Evolutionary conservation across 768 basidiomycete species (phyloP).

Genomic region (Rhizopogon salebrosus): DNA sequence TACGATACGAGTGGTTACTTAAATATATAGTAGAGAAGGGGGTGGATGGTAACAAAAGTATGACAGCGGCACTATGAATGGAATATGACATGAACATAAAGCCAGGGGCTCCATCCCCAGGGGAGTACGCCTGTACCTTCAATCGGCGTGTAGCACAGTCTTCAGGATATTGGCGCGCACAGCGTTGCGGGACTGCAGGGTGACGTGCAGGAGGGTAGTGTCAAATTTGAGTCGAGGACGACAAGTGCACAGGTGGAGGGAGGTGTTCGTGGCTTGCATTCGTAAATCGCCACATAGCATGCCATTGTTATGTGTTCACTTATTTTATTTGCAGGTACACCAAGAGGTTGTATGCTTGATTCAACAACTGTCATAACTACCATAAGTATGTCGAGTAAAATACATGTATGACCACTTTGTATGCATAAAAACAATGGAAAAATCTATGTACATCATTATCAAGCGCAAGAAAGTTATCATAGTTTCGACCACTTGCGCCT

Average conservation of each 20-base stretch:
- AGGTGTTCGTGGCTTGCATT: slow-evolving; percentile 92
- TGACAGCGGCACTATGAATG: no score
- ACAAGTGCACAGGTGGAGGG: slow-evolving; percentile 95
- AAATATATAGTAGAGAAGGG: no score
- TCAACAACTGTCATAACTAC: not conserved
- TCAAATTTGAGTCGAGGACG: slow-evolving; percentile 90
- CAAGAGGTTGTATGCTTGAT: slow-evolving; percentile 47
- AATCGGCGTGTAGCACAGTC: no score
- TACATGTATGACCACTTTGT: not conserved
- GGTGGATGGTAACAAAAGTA: no score
- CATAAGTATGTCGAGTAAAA: not conserved
- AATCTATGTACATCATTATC: not conserved
- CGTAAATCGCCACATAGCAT: slow-evolving; percentile 50
- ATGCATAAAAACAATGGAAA: not conserved
- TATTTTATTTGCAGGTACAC: slow-evolving; percentile 44
- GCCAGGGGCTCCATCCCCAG: no score
- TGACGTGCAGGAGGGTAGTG: slow-evolving; percentile 56
- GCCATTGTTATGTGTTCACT: not conserved
- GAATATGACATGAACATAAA: no score
- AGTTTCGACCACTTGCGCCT: no score
- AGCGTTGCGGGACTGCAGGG: slow-evolving; percentile 61
- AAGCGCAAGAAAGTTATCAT: no score
- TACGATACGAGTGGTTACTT: no score
- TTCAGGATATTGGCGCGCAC: slow-evolving; percentile 80
- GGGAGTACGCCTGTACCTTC: slow-evolving; percentile 79